Percentiles rank a stretch among this genome's conserved stretches.
Conservation (phyloP, 1,284 basidiomycete genomes). For the Inonotus obliquus region DNA sequence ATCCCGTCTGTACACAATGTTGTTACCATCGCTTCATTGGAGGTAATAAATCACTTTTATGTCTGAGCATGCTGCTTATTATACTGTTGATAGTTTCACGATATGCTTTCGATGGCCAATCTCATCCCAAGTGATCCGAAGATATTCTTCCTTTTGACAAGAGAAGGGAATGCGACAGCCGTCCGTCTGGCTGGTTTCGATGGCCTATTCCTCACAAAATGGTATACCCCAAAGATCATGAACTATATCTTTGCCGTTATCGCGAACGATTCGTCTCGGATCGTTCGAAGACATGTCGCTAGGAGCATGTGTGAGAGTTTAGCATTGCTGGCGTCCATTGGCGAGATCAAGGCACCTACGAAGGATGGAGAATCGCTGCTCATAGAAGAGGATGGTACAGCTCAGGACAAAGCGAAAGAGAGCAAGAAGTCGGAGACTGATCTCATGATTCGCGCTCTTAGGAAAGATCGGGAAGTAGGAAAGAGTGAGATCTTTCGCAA, state of each 20-base stretch:
- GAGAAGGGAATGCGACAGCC: slow-evolving; percentile 91
- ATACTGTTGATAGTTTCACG: slow-evolving; percentile 59
- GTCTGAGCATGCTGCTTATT: slow-evolving; percentile 1
- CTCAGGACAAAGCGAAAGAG: slow-evolving; percentile 61
- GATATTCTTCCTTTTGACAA: slow-evolving; percentile 84
- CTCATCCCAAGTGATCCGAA: slow-evolving; percentile 80
- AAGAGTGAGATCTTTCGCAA: slow-evolving; percentile 79
- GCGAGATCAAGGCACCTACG: slow-evolving; percentile 74
- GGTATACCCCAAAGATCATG: slow-evolving; percentile 81
- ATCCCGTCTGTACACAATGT: slow-evolving; percentile 95
- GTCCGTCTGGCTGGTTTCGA: slow-evolving; percentile 93
- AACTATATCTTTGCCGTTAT: slow-evolving; percentile 90
- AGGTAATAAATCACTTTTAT: slow-evolving; percentile 48
- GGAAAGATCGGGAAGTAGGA: slow-evolving; percentile 82
- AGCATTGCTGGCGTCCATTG: slow-evolving; percentile 82
- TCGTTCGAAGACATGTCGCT: slow-evolving; percentile 83
- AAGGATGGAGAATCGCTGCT: slow-evolving; percentile 75
- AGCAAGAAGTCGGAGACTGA: slow-evolving; percentile 78
- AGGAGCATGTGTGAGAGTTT: slow-evolving; percentile 84
- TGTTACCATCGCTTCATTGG: slow-evolving; percentile 84
- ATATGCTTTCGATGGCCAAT: slow-evolving; percentile 75
- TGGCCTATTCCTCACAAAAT: slow-evolving; percentile 86
- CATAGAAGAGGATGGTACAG: slow-evolving; percentile 81
- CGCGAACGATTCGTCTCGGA: slow-evolving; percentile 78
- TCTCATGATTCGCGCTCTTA: slow-evolving; percentile 72